Conservation (phyloP, 805 yeast species). For the Grigorovia transvaalensis region DNA sequence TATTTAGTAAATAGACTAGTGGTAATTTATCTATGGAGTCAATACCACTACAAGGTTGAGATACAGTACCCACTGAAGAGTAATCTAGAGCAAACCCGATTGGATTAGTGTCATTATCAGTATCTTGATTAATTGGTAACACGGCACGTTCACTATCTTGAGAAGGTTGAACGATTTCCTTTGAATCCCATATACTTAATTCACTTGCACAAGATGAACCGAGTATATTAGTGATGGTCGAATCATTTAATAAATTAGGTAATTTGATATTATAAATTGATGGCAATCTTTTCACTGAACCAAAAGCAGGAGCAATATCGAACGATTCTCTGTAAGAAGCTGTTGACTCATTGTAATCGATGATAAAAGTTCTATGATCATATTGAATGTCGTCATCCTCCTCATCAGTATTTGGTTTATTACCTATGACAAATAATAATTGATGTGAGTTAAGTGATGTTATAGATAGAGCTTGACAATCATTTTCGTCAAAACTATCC, state of each 20-base stretch:
- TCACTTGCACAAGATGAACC: conserved; percentile 62
- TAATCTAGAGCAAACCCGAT: conserved; percentile 62
- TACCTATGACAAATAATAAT: conserved; percentile 24
- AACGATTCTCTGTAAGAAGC: conserved; percentile 25
- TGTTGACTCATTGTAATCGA: conserved; percentile 4
- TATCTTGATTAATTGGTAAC: conserved; percentile 56
- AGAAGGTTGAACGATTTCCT: conserved; percentile 35
- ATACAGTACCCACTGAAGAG: conserved; percentile 33
- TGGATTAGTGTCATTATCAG: conserved; percentile 60
- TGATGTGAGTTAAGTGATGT: conserved; percentile 11
- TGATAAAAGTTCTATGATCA: conserved; percentile 22
- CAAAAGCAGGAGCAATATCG: conserved; percentile 45
- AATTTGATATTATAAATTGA: conserved; percentile 36
- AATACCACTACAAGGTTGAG: conserved; percentile 47
- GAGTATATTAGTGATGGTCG: conserved; percentile 33
- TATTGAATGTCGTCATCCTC: conserved; percentile 17
- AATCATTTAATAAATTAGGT: conserved; percentile 31
- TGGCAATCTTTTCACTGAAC: conserved; percentile 38
- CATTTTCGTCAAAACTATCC: conserved; percentile 26
- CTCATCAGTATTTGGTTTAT: conserved; percentile 11
- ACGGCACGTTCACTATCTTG: conserved; percentile 68
- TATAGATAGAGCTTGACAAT: conserved; percentile 21
- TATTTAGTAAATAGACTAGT: conserved; percentile 48
- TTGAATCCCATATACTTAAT: conserved; percentile 35
- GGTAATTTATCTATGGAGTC: conserved; percentile 58